Base-by-base conservation (phyloP, 352 stramenopile species). In the Phytophthora pseudosyringae region DNA sequence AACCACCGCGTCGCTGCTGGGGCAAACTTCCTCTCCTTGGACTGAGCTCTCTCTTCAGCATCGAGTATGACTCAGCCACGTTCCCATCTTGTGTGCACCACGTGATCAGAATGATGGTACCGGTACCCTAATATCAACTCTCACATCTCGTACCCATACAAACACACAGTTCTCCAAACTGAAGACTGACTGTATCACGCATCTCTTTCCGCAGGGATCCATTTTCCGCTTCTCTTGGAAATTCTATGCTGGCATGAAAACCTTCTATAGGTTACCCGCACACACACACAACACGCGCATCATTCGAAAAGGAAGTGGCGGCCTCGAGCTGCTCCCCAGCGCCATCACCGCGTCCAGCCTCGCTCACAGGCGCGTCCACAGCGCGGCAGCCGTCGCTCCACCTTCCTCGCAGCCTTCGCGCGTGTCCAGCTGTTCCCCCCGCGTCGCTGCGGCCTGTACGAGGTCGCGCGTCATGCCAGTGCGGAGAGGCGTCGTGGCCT, bases 401-500 rank as follows among this genome's bases (percentile, higher is more conserved):
- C 29, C n/a, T 13, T 11, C 9, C 18, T 36, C 28, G 21, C 33
- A 5, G 33, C 15, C 11, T 43, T 26, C 29, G 28, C 45, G 51
- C 18, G 51, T 28, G 32, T 63, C 25, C 31, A 35, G 36, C 18
- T 16, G 36, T 31, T 38, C 21, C 48, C 29, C 51, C 44, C 11
- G 29, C 28, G 26, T 35, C 36, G 18, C 36, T 64, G 38, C 33
- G 47, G 26, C n/a, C 54, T 25, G 53, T 59, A 51, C 51, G 38
- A 71, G 46, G 38, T 57, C 60, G n/a, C 47, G 21, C 25, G 35
- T 45, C 29, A 78, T 78, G 70, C 26, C 56, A 44, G 21, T 40
- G 5, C 39, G 36, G 21, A 65, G 70, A 64, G 65, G 70, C 47
- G 54, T 83, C 45, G 18, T 81, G 25, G 47, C 63, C 59, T 76